These are phyloP conservation scores for Lentinula lateritia DNA, from an alignment of 768 basidiomycete species.

Conservation along the genomic window DNA sequence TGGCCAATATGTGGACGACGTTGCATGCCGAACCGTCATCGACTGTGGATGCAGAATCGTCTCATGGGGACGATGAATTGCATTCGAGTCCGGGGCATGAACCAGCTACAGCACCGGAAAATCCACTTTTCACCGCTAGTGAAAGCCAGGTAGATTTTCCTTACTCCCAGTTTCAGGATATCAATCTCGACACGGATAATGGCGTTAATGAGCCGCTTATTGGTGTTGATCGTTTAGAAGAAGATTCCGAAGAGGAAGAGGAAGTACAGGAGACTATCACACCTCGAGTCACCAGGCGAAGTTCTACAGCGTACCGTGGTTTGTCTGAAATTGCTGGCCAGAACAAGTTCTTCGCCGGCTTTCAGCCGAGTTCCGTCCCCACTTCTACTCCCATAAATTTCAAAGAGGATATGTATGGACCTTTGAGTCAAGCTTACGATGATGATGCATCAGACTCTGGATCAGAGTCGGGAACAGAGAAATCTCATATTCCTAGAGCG, in stretches of 20 bases:
- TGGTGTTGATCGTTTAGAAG: constrained; percentile 8
- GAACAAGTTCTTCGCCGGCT: constrained; percentile 20
- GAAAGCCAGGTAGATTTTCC: constrained; percentile 51
- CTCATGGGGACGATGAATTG: neutral
- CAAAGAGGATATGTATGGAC: constrained; percentile 30
- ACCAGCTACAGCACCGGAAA: neutral
- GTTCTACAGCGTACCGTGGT: constrained; percentile 28
- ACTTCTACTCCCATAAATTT: constrained; percentile 16
- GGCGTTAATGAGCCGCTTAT: neutral
- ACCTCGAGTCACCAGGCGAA: constrained; percentile 10
- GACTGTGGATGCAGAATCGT: neutral
- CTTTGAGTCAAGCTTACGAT: constrained; percentile 27
- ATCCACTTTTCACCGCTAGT: constrained; percentile 45
- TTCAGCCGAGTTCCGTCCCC: neutral
- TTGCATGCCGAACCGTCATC: neutral
- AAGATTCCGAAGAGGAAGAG: constrained; percentile 38
- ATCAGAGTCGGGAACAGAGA: constrained; percentile 25
- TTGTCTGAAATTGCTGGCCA: constrained; percentile 53
- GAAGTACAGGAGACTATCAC: constrained; percentile 25
- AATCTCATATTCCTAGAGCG: constrained; percentile 58
- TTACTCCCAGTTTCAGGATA: constrained; percentile 41
- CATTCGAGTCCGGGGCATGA: neutral
- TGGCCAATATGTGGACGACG: neutral
- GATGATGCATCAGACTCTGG: constrained; percentile 34
- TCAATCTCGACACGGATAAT: neutral